These are phyloP conservation scores for Penicillium sp. DNA, from an alignment of 2,329 filamentous ascomycete species.

Conservation along the genomic window DNA sequence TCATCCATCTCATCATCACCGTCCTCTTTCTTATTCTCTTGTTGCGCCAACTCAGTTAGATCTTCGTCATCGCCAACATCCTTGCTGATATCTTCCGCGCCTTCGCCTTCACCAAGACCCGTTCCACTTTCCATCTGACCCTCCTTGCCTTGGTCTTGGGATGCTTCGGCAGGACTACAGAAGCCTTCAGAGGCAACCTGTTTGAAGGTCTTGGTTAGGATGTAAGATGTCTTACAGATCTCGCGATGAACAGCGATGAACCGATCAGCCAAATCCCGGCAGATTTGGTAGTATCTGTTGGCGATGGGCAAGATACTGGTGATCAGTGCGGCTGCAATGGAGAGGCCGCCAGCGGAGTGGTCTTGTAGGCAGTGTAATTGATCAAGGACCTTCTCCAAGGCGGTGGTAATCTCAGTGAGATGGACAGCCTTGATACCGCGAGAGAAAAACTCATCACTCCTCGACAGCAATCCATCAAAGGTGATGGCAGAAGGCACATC, in stretches of 20 bases:
- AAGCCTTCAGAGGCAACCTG: slow-evolving; percentile 83
- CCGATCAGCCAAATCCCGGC: slow-evolving; percentile 56
- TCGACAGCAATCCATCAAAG: slow-evolving; percentile 62
- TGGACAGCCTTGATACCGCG: slow-evolving; percentile 60
- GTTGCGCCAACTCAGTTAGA: slow-evolving; percentile 83
- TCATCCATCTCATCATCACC: slow-evolving; percentile 44
- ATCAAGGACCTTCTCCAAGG: slow-evolving; percentile 46
- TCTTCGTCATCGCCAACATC: slow-evolving; percentile 94
- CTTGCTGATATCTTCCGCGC: slow-evolving; percentile 96
- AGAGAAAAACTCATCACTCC: slow-evolving; percentile 53
- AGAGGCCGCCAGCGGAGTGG: slow-evolving; percentile 41
- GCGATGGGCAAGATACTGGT: slow-evolving; percentile 67
- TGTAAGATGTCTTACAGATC: slow-evolving; percentile 70
- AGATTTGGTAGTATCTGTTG: slow-evolving; percentile 66
- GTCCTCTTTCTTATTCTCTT: slow-evolving; percentile 64
- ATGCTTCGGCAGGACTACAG: slow-evolving; percentile 82
- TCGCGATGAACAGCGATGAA: slow-evolving; percentile 66
- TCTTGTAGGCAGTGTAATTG: slow-evolving; percentile 49
- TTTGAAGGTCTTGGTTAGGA: slow-evolving; percentile 72
- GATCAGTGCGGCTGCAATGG: slow-evolving; percentile 57
- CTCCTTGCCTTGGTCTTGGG: slow-evolving; percentile 65
- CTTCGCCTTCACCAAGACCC: slow-evolving; percentile 90
- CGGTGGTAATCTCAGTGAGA: slow-evolving; percentile 52
- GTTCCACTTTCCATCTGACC: slow-evolving; percentile 88
- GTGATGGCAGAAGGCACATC: slow-evolving; percentile 59